Evolutionary conservation across 768 basidiomycete genomes (phyloP), one percentile per base, ranked within the genome.

Genomic region (Asterophora lycoperdoides): DNA sequence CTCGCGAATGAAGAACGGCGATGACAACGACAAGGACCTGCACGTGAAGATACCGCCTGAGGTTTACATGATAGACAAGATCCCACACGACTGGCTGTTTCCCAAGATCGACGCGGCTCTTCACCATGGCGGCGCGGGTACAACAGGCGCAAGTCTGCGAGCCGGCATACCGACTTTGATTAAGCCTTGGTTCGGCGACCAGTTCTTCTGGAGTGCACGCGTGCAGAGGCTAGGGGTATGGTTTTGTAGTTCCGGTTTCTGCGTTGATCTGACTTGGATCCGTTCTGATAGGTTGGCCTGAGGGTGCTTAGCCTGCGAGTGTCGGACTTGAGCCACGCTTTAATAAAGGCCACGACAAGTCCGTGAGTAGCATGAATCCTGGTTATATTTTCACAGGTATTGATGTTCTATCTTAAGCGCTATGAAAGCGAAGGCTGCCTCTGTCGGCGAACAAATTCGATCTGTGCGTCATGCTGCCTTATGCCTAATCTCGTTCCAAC

Each of bases 51-150:
- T 79, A 23, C 83, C 83, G 1, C 68, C 73, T 8, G 72, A 79
- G 60, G 78, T 76, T 52, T 81, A 74, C 54, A 51, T 71, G 55
- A 56, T 86, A n/a, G 80, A 84, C 33, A 80, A 79, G 60, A 71
- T 85, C 7, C 84, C 84, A 2, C 84, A 86, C 60, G 81, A 81
- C 59, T 81, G 80, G 80, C 66, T 81, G 28, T 81, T 81, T 64
- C 76, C 78, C 0, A 70, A 70, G 55, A 69, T 86, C 9, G 78
- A 83, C 56, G 84, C 82, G 1, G 81, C 73, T 8, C 49, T 84
- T 36, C 83, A 84, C 63, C 82, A 86, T 52, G 84, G 84, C 17
- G 84, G 84, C 7, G 84, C 84, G 4, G 84, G 84, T 10, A 86
- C 84, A 0, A 85, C 84, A 0, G 83, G 83, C 0, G 84, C 83